Evolutionary conservation across 1,284 basidiomycete genomes (phyloP), one percentile per base, ranked within the genome.

Genomic region (Cryptococcus sp.): DNA sequence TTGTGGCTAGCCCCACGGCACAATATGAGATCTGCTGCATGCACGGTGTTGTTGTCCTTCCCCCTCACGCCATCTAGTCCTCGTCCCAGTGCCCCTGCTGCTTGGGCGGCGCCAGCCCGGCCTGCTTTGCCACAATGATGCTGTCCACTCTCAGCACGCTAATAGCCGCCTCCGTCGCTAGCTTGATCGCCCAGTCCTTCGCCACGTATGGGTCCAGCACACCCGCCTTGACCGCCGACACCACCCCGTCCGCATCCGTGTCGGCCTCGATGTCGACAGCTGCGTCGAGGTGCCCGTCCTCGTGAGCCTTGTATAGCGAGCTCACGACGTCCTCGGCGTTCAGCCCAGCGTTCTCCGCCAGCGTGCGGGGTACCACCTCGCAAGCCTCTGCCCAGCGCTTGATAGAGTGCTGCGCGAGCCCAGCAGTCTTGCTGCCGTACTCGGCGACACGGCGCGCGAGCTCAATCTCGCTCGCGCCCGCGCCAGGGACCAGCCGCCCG

Each of bases 51-150:
- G 23, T 50, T 21, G 49, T n/a, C n/a, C 9, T 38, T 11, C n/a
- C 11, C 39, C 37, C 33, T 48, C 21, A 20, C 39, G 12, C 20
- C 38, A 5, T 43, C 43, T 77, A 77, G 57, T 79, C 77, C 51
- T 79, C 76, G 61, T 79, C 78, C 78, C 78, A 79, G 68, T 79
- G 72, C 47, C 75, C 74, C 61, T 67, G 66, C 65, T 77, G 77
- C 65, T 79, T 79, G 38, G 75, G 75, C 42, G 77, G 75, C n/a
- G 72, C 71, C 36, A 78, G 69, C 54, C 91, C 91, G 1, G 91
- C 90, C 50, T 89, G 89, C 73, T 91, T 92, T 77, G 89, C 91
- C 85, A 97, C 95, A 79, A 98, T 98, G 77, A 98, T 97, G 68
- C 89, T 91, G 78, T 99, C 96, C 11, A 99, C 96, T 57, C 87